Conservation (phyloP, 495 filamentous ascomycete species). For the Hypoxylon trugodes region DNA sequence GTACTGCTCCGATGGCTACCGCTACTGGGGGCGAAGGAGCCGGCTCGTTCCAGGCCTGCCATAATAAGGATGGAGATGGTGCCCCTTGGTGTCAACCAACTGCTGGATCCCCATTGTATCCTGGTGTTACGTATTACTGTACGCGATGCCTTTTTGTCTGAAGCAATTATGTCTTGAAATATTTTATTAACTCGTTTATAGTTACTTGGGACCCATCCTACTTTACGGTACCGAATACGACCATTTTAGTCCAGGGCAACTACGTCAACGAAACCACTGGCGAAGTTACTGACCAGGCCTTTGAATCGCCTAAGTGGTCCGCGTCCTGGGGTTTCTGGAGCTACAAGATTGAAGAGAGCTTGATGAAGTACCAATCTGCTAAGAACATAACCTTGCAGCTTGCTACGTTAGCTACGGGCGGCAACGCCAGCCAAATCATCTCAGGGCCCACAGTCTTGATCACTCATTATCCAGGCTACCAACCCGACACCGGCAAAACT, state of each 20-base stretch:
- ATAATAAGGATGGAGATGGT: conserved; percentile 48
- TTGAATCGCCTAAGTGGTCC: conserved; percentile 44
- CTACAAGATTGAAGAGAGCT: conserved; percentile 42
- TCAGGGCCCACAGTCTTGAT: conserved; percentile 47
- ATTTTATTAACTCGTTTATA: conserved; percentile 27
- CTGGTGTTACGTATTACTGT: conserved; percentile 52
- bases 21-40: conserved; percentile 42
- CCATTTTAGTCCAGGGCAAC: conserved; percentile 47
- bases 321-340: conserved; percentile 54
- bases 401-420: conserved; percentile 36
- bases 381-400: conserved; percentile 55
- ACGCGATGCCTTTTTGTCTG: conserved; percentile 5
- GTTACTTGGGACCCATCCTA: conserved; percentile 57
- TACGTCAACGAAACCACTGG: conserved; percentile 46
- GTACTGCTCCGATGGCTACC: conserved; percentile 38
- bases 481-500: conserved; percentile 25
- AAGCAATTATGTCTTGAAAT: not conserved
- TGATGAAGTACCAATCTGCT: conserved; percentile 40
- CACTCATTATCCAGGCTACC: conserved; percentile 29
- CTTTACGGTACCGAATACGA: conserved; percentile 49
- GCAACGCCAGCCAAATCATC: conserved; percentile 27
- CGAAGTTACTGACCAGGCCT: conserved; percentile 44
- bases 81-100: conserved; percentile 54
- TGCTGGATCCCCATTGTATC: conserved; percentile 41
- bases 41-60: conserved; percentile 48